Conservation (phyloP, 2,329 filamentous ascomycete genomes). For the Microdochium trichocladiopsis region DNA sequence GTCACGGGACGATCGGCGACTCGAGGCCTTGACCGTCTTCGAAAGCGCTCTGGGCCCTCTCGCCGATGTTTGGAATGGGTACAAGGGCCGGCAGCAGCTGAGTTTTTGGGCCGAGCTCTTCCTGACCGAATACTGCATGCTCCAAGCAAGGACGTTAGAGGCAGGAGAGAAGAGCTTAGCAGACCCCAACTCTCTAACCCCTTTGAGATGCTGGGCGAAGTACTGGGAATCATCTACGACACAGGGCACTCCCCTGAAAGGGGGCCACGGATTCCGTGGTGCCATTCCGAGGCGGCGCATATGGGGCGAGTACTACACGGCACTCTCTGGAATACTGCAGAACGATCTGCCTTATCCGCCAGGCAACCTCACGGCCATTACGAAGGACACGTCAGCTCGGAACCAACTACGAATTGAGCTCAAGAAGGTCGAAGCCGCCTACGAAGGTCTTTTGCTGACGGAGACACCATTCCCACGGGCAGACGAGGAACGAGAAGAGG, state of each 20-base stretch:
- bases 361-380: constrained; percentile 30
- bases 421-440: constrained; percentile 70
- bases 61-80: constrained; percentile 40
- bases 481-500: constrained; percentile 67
- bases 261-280: constrained; percentile 51
- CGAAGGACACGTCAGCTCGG: constrained; percentile 46
- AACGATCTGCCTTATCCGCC: constrained; percentile 54
- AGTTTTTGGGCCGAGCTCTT: constrained; percentile 74
- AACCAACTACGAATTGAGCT: constrained; percentile 68
- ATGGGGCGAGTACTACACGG: constrained; percentile 80
- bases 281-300: constrained; percentile 58
- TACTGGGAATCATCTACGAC: constrained; percentile 54
- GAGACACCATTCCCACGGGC: constrained; percentile 83
- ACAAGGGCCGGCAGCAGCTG: constrained; percentile 55
- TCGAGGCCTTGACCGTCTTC: constrained; percentile 60
- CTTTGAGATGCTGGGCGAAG: constrained; percentile 60
- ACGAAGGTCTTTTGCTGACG: constrained; percentile 69
- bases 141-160: constrained; percentile 54
- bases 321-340: constrained; percentile 70
- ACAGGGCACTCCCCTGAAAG: constrained; percentile 32
- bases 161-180: constrained; percentile 41
- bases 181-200: constrained; percentile 45
- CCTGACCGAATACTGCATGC: constrained; percentile 66
- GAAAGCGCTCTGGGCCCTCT: constrained; percentile 60
- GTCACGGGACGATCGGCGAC: constrained; percentile 36